phyloP scores from a whole-genome alignment of 2,329 filamentous ascomycete species.

The Diaporthe ilicicola region DNA sequence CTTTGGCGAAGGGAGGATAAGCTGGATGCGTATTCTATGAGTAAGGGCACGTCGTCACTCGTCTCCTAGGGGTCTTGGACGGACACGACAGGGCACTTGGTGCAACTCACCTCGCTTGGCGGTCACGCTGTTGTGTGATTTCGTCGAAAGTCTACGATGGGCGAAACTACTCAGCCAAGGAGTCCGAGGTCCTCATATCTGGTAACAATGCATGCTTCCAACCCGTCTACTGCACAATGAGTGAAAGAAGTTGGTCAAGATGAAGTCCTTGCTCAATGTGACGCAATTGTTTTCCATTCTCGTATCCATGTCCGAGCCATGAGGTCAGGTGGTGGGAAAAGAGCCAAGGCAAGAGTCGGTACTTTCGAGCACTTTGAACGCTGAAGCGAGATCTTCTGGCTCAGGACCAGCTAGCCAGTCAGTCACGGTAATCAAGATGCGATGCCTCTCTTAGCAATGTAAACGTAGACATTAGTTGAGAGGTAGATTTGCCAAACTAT shows the following conservation, averaged over 20 bases:
- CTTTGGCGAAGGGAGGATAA: too few species aligned
- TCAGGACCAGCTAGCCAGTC: neutral
- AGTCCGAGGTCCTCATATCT: too few species aligned
- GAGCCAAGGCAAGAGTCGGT: neutral
- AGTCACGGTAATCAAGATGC: neutral
- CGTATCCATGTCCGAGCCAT: neutral
- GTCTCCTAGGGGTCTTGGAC: too few species aligned
- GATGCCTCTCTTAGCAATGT: neutral
- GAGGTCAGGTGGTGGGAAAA: neutral
- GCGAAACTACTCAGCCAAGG: neutral
- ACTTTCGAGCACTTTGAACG: neutral
- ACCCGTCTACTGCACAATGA: neutral
- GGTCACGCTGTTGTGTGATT: too few species aligned
- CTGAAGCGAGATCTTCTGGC: neutral
- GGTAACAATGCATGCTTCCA: too few species aligned
- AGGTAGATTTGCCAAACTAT: neutral
- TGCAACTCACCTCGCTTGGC: neutral
- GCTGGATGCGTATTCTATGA: neutral
- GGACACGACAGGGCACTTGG: neutral
- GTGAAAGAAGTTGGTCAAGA: neutral
- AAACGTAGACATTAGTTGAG: neutral
- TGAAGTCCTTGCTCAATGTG: too few species aligned
- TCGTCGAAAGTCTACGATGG: neutral
- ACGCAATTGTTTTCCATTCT: neutral
- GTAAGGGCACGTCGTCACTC: neutral